These are phyloP conservation scores for Rhizopogon rudus DNA, from an alignment of 768 basidiomycete genomes.

Conservation along the genomic window DNA sequence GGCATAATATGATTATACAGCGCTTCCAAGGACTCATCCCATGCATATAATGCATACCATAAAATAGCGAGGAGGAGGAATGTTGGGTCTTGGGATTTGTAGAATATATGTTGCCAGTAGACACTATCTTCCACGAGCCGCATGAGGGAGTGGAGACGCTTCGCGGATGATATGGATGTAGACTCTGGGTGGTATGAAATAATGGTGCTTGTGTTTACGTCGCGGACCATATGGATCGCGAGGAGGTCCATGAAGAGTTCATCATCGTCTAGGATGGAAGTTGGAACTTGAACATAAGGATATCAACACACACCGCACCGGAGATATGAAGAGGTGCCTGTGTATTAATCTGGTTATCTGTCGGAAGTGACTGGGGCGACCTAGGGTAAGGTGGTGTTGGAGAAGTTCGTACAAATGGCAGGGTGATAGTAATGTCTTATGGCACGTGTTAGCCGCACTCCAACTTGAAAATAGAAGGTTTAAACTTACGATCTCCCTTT, in stretches of 20 bases:
- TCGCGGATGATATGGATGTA: slow-evolving; percentile 19
- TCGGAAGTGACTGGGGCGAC: background rate
- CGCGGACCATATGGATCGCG: slow-evolving; percentile 46
- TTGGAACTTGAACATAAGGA: background rate
- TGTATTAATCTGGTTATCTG: slow-evolving; percentile 38
- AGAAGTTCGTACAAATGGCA: slow-evolving; percentile 43
- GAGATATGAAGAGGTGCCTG: slow-evolving; percentile 39
- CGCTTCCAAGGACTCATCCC: slow-evolving; percentile 55
- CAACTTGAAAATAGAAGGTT: background rate
- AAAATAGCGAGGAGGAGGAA: slow-evolving; percentile 48
- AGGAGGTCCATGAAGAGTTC: slow-evolving; percentile 40
- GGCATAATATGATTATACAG: slow-evolving; percentile 45
- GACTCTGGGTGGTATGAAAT: slow-evolving; percentile 25
- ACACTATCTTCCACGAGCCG: slow-evolving; percentile 26
- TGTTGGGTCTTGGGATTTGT: slow-evolving; percentile 39
- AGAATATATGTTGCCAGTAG: slow-evolving; percentile 25
- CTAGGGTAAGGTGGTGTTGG: background rate
- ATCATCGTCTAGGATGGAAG: slow-evolving; percentile 10
- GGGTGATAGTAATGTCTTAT: slow-evolving; percentile 50
- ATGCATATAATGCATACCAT: slow-evolving; percentile 59
- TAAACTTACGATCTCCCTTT: slow-evolving; percentile 47
- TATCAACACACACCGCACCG: slow-evolving; percentile 23
- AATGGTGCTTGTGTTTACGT: slow-evolving; percentile 15
- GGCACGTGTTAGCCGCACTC: background rate
- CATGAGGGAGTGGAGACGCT: slow-evolving; percentile 23